Base-by-base conservation (phyloP, 768 basidiomycete species). In the Amanita pseudoporphyria region DNA sequence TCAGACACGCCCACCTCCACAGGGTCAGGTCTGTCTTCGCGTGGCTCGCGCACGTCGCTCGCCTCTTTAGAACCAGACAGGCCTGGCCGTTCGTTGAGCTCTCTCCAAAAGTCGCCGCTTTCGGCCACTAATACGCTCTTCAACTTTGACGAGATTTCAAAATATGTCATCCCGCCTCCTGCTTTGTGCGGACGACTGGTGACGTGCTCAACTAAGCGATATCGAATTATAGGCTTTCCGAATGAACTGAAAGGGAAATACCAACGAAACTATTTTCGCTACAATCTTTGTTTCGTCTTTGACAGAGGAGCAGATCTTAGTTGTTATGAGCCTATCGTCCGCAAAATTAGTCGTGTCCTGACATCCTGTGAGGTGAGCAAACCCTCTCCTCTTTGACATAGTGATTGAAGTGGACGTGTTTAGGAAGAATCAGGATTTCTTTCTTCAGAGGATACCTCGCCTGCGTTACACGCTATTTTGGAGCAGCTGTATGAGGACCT, bases 401-500 rank as follows among this genome's bases (percentile, higher is more conserved):
- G 13, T 33, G 46, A 5, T 28, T 52, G 33, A 42, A 30, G 42
- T 54, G 16, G 53, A 22, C 26, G 33, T 14, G 47, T 40, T 28
- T 48, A 92, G 89, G 80, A 92, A 73, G 94, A 98, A 65, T 90
- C 91, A 0, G 73, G 71, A 13, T 96, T 95, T 61, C 72, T 99
- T 30, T 95, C 94, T 0, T 81, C 79, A 7, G 71, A 83, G 0
- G 65, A 74, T 38, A 83, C 81, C 3, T 82, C 82, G 1, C 69
- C 76, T 32, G 75, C 80, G 3, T 77, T 92, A 28, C 78, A 85
- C 60, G 78, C 84, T 13, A 89, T 98, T 45, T 78, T 98, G 18
- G 95, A 99, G 65, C 94, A 97, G 60, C 73, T 99, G 1, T 98
- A 93, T 57, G 94, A 97, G 60, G 96, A 99, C 58, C 68, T 99